Evolutionary conservation across 164 flowering plant species (phyloP).

Genomic region (Annona cherimola): DNA sequence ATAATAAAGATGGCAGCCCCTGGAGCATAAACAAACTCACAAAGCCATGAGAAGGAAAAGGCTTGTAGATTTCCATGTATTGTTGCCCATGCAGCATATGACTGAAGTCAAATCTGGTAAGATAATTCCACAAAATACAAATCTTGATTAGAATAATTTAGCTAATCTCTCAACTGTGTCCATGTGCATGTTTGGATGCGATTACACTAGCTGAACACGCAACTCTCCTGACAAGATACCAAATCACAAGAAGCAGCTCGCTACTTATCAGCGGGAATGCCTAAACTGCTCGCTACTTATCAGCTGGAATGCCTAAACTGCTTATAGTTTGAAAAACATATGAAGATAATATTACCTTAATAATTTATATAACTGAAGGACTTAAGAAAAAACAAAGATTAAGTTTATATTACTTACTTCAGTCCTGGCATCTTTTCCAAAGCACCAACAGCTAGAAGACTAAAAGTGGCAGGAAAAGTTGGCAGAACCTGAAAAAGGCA

Average conservation of each 20-base stretch:
- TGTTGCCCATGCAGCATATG: conserved; percentile 92
- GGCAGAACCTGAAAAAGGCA: conserved; percentile 66
- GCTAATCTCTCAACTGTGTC: neutral
- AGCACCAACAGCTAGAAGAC: conserved; percentile 11
- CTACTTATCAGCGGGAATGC: neutral
- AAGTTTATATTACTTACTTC: conserved; percentile 40
- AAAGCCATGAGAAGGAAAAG: conserved; percentile 65
- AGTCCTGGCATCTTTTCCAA: conserved; percentile 47
- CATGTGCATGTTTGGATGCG: neutral
- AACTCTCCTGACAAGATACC: neutral
- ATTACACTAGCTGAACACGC: no score
- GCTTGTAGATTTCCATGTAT: conserved; percentile 75
- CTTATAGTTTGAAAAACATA: no score
- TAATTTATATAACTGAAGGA: neutral
- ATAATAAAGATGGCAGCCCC: neutral
- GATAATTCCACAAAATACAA: neutral
- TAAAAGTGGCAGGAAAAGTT: conserved; percentile 69
- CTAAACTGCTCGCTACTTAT: neutral
- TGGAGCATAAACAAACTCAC: conserved; percentile 39
- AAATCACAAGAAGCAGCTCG: neutral
- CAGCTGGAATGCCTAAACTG: neutral
- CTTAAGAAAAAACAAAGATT: neutral
- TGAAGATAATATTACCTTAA: neutral
- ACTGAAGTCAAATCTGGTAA: conserved; percentile 69
- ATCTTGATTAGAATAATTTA: neutral